phyloP scores from a whole-genome alignment of 2,329 filamentous ascomycete genomes.

The Tolypocladium nubicola region DNA sequence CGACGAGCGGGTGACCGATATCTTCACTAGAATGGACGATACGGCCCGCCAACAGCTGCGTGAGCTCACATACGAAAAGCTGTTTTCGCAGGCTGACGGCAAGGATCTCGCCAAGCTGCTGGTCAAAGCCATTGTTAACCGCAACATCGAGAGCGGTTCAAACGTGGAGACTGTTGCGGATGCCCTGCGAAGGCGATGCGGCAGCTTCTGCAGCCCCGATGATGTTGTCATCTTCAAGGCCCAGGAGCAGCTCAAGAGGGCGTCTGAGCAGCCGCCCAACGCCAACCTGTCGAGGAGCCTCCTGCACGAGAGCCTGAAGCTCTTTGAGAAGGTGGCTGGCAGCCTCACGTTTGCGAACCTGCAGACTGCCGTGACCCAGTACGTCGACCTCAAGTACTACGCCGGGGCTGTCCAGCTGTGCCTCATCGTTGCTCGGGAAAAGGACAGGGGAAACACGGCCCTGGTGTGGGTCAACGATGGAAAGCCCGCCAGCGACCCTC shows the following conservation, averaged over 20 bases:
- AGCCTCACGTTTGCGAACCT: conserved; percentile 75
- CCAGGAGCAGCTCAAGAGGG: conserved; percentile 85
- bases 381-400: conserved; percentile 75
- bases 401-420: conserved; percentile 86
- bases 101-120: conserved; percentile 87
- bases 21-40: conserved; percentile 66
- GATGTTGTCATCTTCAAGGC: conserved; percentile 98
- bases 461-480: conserved; percentile 81
- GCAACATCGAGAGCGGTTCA: conserved; percentile 91
- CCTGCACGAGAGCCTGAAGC: conserved; percentile 75
- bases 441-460: conserved; percentile 78
- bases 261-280: conserved; percentile 66
- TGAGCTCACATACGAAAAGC: conserved; percentile 73
- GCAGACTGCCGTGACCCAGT: conserved; percentile 66
- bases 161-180: conserved; percentile 97
- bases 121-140: conserved; percentile 95
- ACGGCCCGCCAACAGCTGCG: conserved; percentile 57
- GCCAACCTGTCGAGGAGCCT: conserved; percentile 67
- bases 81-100: conserved; percentile 71
- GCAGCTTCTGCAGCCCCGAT: conserved; percentile 94
- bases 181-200: conserved; percentile 81
- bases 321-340: conserved; percentile 83
- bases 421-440: conserved; percentile 70
- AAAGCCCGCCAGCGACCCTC: conserved; percentile 58
- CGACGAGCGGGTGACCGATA: conserved; percentile 85